Base-by-base conservation (phyloP, 2,329 filamentous ascomycete species). In the Penicillium verrucosum region DNA sequence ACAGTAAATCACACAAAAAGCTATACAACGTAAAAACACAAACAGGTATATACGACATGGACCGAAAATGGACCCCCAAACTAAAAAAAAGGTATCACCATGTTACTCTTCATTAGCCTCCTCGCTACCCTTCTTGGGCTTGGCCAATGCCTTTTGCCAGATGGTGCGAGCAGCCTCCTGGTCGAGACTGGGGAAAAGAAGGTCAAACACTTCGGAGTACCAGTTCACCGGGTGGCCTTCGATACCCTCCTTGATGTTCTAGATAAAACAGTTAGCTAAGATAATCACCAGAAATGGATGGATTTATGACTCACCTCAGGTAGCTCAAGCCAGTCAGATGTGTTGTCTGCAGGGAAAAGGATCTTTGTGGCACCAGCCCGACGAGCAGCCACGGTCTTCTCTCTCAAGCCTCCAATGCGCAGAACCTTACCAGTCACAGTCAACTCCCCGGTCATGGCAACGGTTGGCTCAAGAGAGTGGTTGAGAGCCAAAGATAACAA, bases 161-260 rank as follows among this genome's bases (percentile, higher is more conserved):
- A 85, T 62, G 37, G 81, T 83, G 74, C 89, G 94, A 60, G 89
- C 91, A 59, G 84, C 77, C 41, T 88, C 82, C 59, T 79, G 81
- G 75, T 97, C 89, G 18, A 97, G 75, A 62, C 89, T 80, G 37
- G 90, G 86, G 80, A 99, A 99, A 65, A 97, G 86, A 59, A 96
- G 82, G 61, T 93, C 84, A 73, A 97, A 97, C 49, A 99, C 90
- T 64, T 99, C 92, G 7, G 83, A 83, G 79, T 97, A 99, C 94
- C 94, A 99, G 69, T 84, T 87, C 18, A 93, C 93, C 0, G 94
- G 89, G 65, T 88, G 89, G 68, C 95, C 94, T 76, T 96, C 88
- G 60, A 99, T 90, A 64, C 92, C 92, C 70, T 96, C 85, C 78
- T 97, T 99, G 80, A 99, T 99, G 72, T 97, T 97, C 94, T 99